Evolutionary conservation across 495 filamentous ascomycete species (phyloP), one percentile per base, ranked within the genome.

Genomic region (Aspergillus egyptiacus): DNA sequence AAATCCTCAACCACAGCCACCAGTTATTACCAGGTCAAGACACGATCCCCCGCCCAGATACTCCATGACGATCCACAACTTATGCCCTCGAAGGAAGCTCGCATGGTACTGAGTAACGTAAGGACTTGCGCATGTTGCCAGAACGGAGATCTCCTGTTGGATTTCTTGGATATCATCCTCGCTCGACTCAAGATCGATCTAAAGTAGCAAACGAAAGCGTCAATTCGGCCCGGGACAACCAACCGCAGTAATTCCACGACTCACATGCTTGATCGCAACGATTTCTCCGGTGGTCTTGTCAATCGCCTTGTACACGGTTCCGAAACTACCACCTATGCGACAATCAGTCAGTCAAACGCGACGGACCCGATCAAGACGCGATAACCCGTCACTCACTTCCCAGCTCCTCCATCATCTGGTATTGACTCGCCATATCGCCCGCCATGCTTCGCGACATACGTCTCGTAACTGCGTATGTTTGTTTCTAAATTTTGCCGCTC

Each of bases 51-150:
- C 91, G 0, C 91, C 91, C 25, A 95, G 74, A 61, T 86, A 98
- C 69, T 98, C 93, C 93, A 98, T 98, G 40, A 98, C 89, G 60
- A 98, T 98, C 93, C 93, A 98, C 68, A 98, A 70, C 67, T 98
- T 96, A 57, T 88, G 85, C 23, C 93, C 93, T 57, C 89, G 84
- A 15, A 97, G 73, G 65, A 96, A 98, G 62, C 89, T 95, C 14
- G 89, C 86, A 67, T 89, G 91, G 76, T 98, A 98, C 58, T 95
- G 87, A 24, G 93, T 96, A 61, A 98, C 91, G 62, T 83, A 96
- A 23, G 83, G 85, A 59, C 89, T 95, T 47, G 86, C 82, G 70
- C 94, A 96, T 51, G 93, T 95, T 64, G 89, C 89, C 50, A 98
- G 79, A 24, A 97, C 89, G 20, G 89, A 85, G 58, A 98, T 98